Evolutionary conservation across 257 asterid species (phyloP).

Genomic region (Plectranthus barbatus): DNA sequence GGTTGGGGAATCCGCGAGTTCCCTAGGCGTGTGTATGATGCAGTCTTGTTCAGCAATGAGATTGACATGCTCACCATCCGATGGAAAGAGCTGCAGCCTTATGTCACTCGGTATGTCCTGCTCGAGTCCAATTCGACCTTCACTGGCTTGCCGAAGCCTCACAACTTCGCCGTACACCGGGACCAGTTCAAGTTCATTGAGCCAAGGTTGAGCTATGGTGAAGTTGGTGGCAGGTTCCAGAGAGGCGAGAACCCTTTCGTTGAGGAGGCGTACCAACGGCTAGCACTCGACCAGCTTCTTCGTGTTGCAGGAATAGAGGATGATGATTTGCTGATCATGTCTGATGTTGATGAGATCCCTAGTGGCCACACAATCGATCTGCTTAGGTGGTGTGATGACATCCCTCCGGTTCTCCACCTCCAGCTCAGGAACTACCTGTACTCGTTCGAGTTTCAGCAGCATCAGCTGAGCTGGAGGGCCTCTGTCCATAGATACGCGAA

Average conservation of each 20-base stretch:
- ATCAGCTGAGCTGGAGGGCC: constrained; percentile 34
- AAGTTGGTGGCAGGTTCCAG: constrained; percentile 30
- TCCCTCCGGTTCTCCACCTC: constrained; percentile 33
- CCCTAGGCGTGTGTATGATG: constrained; percentile 31
- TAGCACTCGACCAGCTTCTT: constrained; percentile 30
- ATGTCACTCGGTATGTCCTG: constrained; percentile 18
- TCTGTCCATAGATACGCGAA: constrained; percentile 26
- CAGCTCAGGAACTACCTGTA: constrained; percentile 30
- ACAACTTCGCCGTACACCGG: constrained; percentile 21
- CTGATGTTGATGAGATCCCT: too few relatives aligned
- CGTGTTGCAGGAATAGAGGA: constrained; percentile 33
- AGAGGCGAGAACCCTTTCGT: constrained; percentile 34
- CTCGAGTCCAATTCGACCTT: constrained; percentile 41
- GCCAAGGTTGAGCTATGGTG: constrained; percentile 27
- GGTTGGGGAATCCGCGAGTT: constrained; percentile 31
- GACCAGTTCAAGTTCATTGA: constrained; percentile 27
- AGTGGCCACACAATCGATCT: neutral
- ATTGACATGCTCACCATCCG: constrained; percentile 31
- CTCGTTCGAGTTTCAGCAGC: constrained; percentile 28
- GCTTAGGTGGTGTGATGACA: constrained; percentile 32
- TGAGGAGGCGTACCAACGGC: constrained; percentile 7
- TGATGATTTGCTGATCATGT: constrained; percentile 21
- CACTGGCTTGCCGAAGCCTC: constrained; percentile 32
- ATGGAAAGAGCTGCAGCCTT: constrained; percentile 35
- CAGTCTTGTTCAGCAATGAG: constrained; percentile 33